A percentile compares a stretch with the other conserved stretches of the same genome.
Evolutionary conservation across 2,329 filamentous ascomycete species (phyloP).

Genomic region (Curvularia hawaiiensis): DNA sequence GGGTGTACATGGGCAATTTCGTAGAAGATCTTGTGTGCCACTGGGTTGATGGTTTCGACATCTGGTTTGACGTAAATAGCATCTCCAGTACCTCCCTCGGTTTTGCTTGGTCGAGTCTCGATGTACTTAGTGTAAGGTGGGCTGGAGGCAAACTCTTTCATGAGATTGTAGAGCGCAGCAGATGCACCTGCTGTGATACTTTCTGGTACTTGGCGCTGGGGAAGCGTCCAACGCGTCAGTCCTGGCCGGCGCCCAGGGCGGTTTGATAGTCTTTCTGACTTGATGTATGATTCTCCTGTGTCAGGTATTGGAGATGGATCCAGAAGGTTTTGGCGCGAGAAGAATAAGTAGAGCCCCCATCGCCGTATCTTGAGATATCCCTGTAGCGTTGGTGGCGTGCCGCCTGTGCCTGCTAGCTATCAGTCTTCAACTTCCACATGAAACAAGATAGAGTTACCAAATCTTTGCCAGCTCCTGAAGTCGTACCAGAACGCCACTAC

Average conservation of each 20-base stretch:
- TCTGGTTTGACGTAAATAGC: constrained; percentile 38
- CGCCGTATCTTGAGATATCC: constrained; percentile 38
- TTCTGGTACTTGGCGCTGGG: constrained; percentile 34
- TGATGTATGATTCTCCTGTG: constrained; percentile 33
- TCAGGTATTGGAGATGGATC: constrained; percentile 32
- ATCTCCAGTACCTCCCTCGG: constrained; percentile 40
- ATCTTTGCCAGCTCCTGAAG: constrained; percentile 32
- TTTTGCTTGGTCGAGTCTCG: constrained; percentile 29
- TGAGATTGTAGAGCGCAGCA: constrained; percentile 25
- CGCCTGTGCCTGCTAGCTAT: constrained; percentile 34
- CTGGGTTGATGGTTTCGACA: constrained; percentile 33
- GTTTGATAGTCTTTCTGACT: constrained; percentile 25
- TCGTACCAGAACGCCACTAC: constrained; percentile 27
- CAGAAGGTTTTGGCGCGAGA: constrained; percentile 31
- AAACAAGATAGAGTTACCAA: constrained; percentile 13
- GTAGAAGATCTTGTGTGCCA: constrained; percentile 39
- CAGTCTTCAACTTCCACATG: background rate
- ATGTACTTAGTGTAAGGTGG: constrained; percentile 29
- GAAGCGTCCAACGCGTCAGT: constrained; percentile 38
- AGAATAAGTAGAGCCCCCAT: constrained; percentile 39
- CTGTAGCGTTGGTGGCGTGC: constrained; percentile 37
- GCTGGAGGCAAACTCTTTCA: constrained; percentile 27
- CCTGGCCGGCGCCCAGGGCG: constrained; percentile 26
- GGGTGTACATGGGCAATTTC: constrained; percentile 69
- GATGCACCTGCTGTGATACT: constrained; percentile 30